phyloP scores from a whole-genome alignment of 345 rosid genomes.

The Toxicodendron radicans region DNA sequence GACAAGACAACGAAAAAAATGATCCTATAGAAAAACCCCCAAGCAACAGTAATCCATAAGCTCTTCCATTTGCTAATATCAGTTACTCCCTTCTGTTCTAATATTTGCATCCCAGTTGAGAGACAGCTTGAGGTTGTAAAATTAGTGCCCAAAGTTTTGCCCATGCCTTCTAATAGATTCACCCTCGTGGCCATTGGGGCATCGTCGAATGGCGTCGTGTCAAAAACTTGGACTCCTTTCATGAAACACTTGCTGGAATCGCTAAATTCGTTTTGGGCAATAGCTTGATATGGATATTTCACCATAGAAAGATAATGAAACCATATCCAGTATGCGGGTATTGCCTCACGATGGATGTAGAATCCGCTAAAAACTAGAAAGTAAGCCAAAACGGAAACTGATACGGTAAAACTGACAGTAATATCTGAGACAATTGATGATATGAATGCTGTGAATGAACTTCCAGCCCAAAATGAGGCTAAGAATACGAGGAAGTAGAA shows the following conservation, averaged over 20 bases:
- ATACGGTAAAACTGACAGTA: constrained; percentile 31
- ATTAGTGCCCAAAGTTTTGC: constrained; percentile 25
- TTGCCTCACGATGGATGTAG: constrained; percentile 33
- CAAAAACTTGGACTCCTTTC: constrained; percentile 36
- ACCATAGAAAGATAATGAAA: constrained; percentile 40
- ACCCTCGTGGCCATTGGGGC: constrained; percentile 18
- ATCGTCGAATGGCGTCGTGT: constrained; percentile 23
- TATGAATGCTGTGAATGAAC: constrained; percentile 43
- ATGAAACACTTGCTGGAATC: constrained; percentile 34
- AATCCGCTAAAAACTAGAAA: constrained; percentile 39
- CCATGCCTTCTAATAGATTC: constrained; percentile 28
- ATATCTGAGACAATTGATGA: constrained; percentile 47
- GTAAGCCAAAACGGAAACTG: constrained; percentile 24
- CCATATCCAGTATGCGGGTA: constrained; percentile 36
- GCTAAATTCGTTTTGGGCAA: constrained; percentile 24
- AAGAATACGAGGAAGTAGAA: constrained; percentile 45
- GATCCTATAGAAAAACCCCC: constrained; percentile 32
- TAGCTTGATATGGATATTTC: constrained; percentile 29
- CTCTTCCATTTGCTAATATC: constrained; percentile 38
- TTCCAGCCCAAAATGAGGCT: constrained; percentile 42
- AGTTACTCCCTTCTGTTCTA: constrained; percentile 23
- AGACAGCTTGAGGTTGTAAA: constrained; percentile 29
- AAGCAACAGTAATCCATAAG: constrained; percentile 36
- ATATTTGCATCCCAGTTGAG: constrained; percentile 27
- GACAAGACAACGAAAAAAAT: constrained; percentile 32